phyloP scores from a whole-genome alignment of 768 basidiomycete species.

The Tylopilus vinaceipallidus region DNA sequence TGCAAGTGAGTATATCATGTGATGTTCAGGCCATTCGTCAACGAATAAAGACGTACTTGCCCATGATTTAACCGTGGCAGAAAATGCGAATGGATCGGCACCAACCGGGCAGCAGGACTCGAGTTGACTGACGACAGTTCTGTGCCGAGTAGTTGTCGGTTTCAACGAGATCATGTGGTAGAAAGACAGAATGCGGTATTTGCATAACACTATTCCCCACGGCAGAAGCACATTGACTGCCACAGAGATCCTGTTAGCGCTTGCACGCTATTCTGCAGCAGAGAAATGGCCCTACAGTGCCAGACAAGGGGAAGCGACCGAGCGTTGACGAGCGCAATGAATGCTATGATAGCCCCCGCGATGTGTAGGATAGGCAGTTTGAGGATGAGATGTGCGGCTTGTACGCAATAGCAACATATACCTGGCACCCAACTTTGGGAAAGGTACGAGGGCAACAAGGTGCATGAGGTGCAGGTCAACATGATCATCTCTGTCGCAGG shows the following conservation, averaged over 20 bases:
- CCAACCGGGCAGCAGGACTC: constrained; percentile 17
- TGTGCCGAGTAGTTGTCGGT: constrained; percentile 10
- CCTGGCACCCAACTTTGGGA: not conserved
- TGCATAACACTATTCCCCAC: constrained; percentile 7
- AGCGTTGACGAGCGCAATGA: constrained; percentile 11
- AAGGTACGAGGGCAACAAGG: not conserved
- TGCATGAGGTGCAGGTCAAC: constrained; percentile 4
- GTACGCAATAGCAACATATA: not conserved
- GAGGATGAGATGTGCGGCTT: not conserved
- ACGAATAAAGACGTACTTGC: constrained; percentile 18
- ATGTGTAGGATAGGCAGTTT: not conserved
- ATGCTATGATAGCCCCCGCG: not conserved
- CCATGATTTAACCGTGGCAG: constrained; percentile 4
- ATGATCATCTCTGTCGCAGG: no score
- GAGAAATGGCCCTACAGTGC: constrained; percentile 8
- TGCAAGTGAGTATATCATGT: constrained; percentile 1
- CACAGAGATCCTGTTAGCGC: not conserved
- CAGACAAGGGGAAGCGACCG: constrained; percentile 13
- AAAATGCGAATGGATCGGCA: constrained; percentile 12
- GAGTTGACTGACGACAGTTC: constrained; percentile 6
- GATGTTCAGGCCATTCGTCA: not conserved
- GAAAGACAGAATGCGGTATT: constrained; percentile 6
- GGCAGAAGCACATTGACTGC: constrained; percentile 14
- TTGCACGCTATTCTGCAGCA: not conserved
- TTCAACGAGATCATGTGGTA: constrained; percentile 7